Percentiles rank a stretch among this genome's conserved stretches.
phyloP scores from a whole-genome alignment of 768 basidiomycete genomes.

The Tephrocybe sp. region DNA sequence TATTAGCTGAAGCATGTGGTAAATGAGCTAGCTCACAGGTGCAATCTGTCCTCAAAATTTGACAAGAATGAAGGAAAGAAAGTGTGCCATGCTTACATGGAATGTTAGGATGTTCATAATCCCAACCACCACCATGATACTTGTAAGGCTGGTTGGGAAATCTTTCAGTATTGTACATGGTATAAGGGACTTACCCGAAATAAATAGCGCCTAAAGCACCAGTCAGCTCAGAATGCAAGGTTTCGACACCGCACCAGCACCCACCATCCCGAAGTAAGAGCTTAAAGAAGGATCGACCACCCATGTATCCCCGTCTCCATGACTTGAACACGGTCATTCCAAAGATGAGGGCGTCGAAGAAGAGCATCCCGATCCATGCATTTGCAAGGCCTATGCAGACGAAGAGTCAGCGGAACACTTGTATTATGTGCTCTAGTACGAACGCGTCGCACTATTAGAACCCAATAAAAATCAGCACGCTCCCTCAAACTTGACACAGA shows the following conservation, averaged over 20 bases:
- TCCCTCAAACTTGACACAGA: too few species aligned
- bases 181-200: too few species aligned
- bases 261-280: conserved; percentile 42
- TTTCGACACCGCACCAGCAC: conserved; percentile 9
- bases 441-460: conserved; percentile 20
- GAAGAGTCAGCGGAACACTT: neutral
- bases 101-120: conserved; percentile 23
- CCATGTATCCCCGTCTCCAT: conserved; percentile 19
- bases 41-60: conserved; percentile 10
- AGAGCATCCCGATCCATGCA: conserved; percentile 38
- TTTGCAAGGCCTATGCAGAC: conserved; percentile 32
- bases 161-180: too few species aligned
- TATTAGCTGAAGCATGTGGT: neutral
- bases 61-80: neutral
- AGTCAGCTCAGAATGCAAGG: neutral
- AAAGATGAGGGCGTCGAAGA: conserved; percentile 41
- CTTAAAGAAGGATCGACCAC: conserved; percentile 24
- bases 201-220: conserved; percentile 35
- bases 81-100: conserved; percentile 11
- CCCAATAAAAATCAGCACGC: neutral
- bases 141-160: too few species aligned
- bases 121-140: conserved; percentile 21
- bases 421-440: neutral
- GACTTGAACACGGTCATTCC: conserved; percentile 40
- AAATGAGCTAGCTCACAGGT: conserved; percentile 11